A percentile compares a stretch with the other conserved stretches of the same genome.
These are phyloP conservation scores for Trametes punicea DNA, from an alignment of 768 basidiomycete genomes.

Conservation along the genomic window DNA sequence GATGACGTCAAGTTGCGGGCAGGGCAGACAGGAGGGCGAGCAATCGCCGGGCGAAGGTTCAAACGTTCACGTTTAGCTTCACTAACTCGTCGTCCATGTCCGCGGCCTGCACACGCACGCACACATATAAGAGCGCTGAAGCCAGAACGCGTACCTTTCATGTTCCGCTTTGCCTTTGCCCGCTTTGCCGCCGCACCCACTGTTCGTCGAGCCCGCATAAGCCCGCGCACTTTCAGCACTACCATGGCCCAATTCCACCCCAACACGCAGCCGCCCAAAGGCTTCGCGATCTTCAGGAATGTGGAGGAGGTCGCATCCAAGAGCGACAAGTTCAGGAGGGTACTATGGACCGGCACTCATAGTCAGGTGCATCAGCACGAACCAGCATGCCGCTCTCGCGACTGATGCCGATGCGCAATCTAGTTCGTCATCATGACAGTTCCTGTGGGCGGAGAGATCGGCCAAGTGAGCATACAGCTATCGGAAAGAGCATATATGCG, in stretches of 20 bases:
- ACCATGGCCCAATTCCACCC: conserved; percentile 23
- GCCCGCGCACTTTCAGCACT: conserved; percentile 1
- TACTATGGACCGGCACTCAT: conserved; percentile 28
- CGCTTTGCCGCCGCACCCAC: neutral
- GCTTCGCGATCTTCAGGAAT: conserved; percentile 26
- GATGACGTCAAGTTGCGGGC: neutral
- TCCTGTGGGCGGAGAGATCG: conserved; percentile 29
- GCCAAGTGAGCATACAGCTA: conserved; percentile 17
- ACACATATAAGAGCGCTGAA: no score
- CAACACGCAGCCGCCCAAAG: conserved; percentile 29
- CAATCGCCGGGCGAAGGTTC: no score
- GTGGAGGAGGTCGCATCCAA: conserved; percentile 23
- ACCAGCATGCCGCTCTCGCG: neutral
- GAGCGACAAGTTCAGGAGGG: conserved; percentile 29
- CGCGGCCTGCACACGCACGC: no score
- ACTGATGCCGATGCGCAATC: neutral
- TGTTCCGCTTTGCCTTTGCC: conserved; percentile 5
- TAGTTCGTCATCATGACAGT: conserved; percentile 31
- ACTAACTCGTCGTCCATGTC: neutral
- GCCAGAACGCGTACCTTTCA: no score
- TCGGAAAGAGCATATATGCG: neutral
- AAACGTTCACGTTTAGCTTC: no score
- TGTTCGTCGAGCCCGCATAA: neutral
- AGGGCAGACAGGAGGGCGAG: neutral
- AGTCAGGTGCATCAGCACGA: conserved; percentile 24